Evolutionary conservation across 140 eudicot species (phyloP).

Genomic region (Erigeron philadelphicus): DNA sequence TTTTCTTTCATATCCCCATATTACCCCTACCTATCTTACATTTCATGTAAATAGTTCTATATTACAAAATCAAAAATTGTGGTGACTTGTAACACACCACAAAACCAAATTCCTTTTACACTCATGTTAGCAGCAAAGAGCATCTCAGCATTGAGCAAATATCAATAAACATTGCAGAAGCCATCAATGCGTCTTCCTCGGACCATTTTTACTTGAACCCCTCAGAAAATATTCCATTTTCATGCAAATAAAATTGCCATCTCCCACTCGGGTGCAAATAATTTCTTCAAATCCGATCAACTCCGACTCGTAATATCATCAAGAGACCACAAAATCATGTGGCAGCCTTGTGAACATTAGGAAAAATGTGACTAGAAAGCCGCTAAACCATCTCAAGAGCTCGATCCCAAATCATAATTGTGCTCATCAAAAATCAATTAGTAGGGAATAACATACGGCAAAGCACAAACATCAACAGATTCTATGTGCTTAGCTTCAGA

Average conservation of each 20-base stretch:
- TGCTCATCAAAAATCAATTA: slow-evolving; percentile 31
- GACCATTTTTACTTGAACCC: slow-evolving; percentile 1
- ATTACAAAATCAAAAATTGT: slow-evolving; percentile 61
- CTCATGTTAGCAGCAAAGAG: slow-evolving; percentile 44
- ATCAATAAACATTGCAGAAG: slow-evolving; percentile 40
- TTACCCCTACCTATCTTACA: slow-evolving; percentile 47
- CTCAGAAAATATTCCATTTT: slow-evolving; percentile 23
- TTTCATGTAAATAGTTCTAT: slow-evolving; percentile 53
- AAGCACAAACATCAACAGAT: slow-evolving; percentile 59
- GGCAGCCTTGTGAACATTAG: slow-evolving; percentile 19
- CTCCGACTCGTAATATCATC: slow-evolving; percentile 12
- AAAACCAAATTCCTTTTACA: slow-evolving; percentile 30
- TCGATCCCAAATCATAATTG: slow-evolving; percentile 24
- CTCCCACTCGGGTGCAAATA: not conserved
- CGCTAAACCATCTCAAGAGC: slow-evolving; percentile 19
- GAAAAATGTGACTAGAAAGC: slow-evolving; percentile 22
- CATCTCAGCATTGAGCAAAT: slow-evolving; percentile 38
- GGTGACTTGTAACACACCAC: slow-evolving; percentile 31
- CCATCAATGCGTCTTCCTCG: slow-evolving; percentile 38
- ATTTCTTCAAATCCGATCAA: slow-evolving; percentile 2
- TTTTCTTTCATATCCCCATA: slow-evolving; percentile 32
- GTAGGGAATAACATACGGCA: slow-evolving; percentile 83
- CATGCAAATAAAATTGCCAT: not conserved
- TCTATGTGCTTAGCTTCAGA: slow-evolving; percentile 73
- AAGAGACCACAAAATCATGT: slow-evolving; percentile 3